Percentiles rank a stretch among this genome's conserved stretches.
Conservation (phyloP, 495 filamentous ascomycete genomes). For the Aspergillus indologenus region DNA sequence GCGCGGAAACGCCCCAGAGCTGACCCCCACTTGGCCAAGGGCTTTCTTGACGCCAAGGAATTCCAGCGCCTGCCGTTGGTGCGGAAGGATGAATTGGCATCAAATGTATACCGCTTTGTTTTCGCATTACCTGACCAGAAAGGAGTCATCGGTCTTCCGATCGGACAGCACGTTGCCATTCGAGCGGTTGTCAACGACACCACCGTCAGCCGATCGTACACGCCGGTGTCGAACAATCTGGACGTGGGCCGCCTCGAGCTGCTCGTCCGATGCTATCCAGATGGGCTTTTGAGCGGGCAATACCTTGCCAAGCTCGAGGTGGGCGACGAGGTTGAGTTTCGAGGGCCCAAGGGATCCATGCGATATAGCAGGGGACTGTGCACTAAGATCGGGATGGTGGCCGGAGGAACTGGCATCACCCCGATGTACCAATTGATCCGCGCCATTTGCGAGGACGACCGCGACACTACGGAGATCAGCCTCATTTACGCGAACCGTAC, state of each 20-base stretch:
- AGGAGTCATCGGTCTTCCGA: slow-evolving; percentile 48
- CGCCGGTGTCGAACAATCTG: slow-evolving; percentile 50
- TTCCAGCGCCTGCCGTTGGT: slow-evolving; percentile 46
- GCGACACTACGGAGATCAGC: slow-evolving; percentile 44
- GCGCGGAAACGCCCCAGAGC: slow-evolving; percentile 23
- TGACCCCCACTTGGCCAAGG: slow-evolving; percentile 34
- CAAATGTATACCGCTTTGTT: slow-evolving; percentile 46
- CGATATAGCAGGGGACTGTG: slow-evolving; percentile 35
- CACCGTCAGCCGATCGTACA: slow-evolving; percentile 46
- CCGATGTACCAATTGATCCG: slow-evolving; percentile 55
- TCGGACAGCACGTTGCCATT: slow-evolving; percentile 54
- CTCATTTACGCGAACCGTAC: slow-evolving; percentile 46
- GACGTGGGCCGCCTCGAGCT: slow-evolving; percentile 46
- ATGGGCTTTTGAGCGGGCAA: slow-evolving; percentile 45
- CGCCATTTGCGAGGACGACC: slow-evolving; percentile 46
- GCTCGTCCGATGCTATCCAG: slow-evolving; percentile 47
- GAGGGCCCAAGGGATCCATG: slow-evolving; percentile 51
- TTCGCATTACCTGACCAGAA: slow-evolving; percentile 44
- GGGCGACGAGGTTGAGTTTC: slow-evolving; percentile 42
- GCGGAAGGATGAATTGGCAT: slow-evolving; percentile 39
- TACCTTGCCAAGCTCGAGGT: slow-evolving; percentile 44
- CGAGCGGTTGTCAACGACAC: slow-evolving; percentile 41
- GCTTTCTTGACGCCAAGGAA: slow-evolving; percentile 45
- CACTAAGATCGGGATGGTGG: slow-evolving; percentile 45
- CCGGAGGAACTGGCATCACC: slow-evolving; percentile 55